Evolutionary conservation across 345 rosid species (phyloP).

Genomic region (Camelina laxa): DNA sequence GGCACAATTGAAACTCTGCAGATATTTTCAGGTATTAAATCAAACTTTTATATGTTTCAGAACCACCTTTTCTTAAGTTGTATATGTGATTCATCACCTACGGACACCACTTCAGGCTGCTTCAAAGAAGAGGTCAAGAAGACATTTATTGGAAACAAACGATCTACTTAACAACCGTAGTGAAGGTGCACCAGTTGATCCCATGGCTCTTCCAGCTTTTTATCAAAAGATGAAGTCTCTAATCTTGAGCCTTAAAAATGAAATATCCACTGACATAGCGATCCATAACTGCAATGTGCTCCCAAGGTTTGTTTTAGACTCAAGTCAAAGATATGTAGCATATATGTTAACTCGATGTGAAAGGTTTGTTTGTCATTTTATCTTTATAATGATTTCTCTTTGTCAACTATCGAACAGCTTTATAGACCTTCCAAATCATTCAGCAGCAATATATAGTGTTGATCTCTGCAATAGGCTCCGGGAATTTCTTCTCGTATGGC

Average conservation of each 20-base stretch:
- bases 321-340: conserved; percentile 5
- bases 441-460: conserved; percentile 79
- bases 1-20: conserved; percentile 77
- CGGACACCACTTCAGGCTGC: conserved; percentile 62
- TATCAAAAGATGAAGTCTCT: conserved; percentile 86
- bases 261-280: conserved; percentile 80
- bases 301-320: conserved; percentile 64
- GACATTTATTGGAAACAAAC: conserved; percentile 79
- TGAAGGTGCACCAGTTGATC: conserved; percentile 57
- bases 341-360: not conserved
- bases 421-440: conserved; percentile 87
- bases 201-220: conserved; percentile 55
- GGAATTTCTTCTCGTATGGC: conserved; percentile 78
- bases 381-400: conserved; percentile 31
- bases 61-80: not conserved
- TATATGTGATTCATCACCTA: conserved; percentile 21
- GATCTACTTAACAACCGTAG: conserved; percentile 63
- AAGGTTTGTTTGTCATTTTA: not conserved
- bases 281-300: conserved; percentile 78
- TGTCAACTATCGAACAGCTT: conserved; percentile 63
- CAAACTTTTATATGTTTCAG: conserved; percentile 3
- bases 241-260: conserved; percentile 68
- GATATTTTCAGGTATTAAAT: conserved; percentile 78
- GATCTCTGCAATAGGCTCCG: conserved; percentile 87
- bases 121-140: conserved; percentile 79